A percentile compares a stretch with the other conserved stretches of the same genome.
Evolutionary conservation across 306 rosid species (phyloP).

Genomic region (Quercus rubra): DNA sequence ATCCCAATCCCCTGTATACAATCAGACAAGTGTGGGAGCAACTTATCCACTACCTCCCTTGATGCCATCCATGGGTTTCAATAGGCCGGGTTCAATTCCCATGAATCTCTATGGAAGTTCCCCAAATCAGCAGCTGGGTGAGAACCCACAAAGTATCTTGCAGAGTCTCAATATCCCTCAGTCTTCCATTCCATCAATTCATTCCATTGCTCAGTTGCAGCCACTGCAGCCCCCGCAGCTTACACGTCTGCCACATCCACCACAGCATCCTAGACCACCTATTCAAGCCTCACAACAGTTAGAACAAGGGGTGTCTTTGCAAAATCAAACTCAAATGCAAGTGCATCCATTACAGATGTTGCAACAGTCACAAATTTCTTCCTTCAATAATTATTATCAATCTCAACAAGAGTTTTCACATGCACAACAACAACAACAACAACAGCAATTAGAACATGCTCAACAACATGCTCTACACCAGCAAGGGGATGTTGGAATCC

Average conservation of each 20-base stretch:
- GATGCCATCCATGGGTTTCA: slow-evolving; percentile 49
- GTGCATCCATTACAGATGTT: slow-evolving; percentile 62
- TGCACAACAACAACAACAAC: slow-evolving; percentile 44
- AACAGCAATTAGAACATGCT: slow-evolving; percentile 47
- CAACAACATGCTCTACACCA: slow-evolving; percentile 39
- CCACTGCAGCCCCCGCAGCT: slow-evolving; percentile 98
- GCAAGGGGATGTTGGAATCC: slow-evolving; percentile 44
- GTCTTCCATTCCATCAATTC: slow-evolving; percentile 62
- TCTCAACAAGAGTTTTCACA: slow-evolving; percentile 54
- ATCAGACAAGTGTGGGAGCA: slow-evolving; percentile 47
- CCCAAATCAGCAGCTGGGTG: slow-evolving; percentile 68
- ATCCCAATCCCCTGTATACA: slow-evolving; percentile 56
- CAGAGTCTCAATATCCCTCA: slow-evolving; percentile 55
- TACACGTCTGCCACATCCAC: slow-evolving; percentile 93
- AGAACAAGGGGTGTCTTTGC: slow-evolving; percentile 63
- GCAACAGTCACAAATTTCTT: slow-evolving; percentile 73
- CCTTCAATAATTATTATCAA: slow-evolving; percentile 63
- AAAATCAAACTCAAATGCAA: slow-evolving; percentile 49
- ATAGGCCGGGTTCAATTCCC: slow-evolving; percentile 64
- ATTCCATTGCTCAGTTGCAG: slow-evolving; percentile 78
- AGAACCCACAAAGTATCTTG: slow-evolving; percentile 55
- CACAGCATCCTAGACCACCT: slow-evolving; percentile 92
- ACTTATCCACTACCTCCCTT: slow-evolving; percentile 46
- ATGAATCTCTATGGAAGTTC: slow-evolving; percentile 47
- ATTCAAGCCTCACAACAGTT: slow-evolving; percentile 66